phyloP scores from a whole-genome alignment of 2,329 filamentous ascomycete species.

The Calcarisporium arbuscula region DNA sequence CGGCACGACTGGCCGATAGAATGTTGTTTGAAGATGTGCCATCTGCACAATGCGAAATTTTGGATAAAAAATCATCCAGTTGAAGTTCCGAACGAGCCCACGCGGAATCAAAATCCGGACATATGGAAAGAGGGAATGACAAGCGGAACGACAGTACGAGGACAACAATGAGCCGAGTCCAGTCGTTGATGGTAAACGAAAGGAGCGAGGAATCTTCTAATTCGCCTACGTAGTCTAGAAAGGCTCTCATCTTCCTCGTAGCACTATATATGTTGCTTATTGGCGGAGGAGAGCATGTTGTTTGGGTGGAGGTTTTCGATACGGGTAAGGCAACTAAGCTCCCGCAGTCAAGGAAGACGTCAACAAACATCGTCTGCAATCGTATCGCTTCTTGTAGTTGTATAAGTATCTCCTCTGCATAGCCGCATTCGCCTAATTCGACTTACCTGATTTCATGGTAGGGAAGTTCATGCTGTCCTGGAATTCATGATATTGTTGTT shows the following conservation, averaged over 20 bases:
- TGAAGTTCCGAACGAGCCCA: conserved; percentile 33
- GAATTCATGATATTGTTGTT: conserved; percentile 38
- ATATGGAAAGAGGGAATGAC: conserved; percentile 36
- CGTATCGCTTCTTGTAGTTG: conserved; percentile 16
- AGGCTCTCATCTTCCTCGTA: conserved; percentile 14
- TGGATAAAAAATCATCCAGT: conserved; percentile 33
- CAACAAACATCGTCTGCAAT: conserved; percentile 27
- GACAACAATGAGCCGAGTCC: conserved; percentile 32
- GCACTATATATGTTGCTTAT: conserved; percentile 8
- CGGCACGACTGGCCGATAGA: conserved; percentile 37
- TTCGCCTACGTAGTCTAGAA: conserved; percentile 26
- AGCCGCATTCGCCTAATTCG: too few relatives aligned
- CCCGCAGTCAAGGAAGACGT: conserved; percentile 34
- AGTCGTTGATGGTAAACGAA: conserved; percentile 35
- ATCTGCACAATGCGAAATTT: conserved; percentile 22
- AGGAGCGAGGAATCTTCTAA: conserved; percentile 25
- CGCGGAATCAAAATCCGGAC: conserved; percentile 27
- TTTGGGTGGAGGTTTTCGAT: too few relatives aligned
- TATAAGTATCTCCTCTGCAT: too few relatives aligned
- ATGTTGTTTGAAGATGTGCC: conserved; percentile 30
- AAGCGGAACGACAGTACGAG: conserved; percentile 39
- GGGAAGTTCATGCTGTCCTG: conserved; percentile 27
- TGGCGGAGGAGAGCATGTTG: too few relatives aligned
- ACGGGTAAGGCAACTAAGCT: conserved; percentile 23
- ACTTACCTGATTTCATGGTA: conserved; percentile 19